These are phyloP conservation scores for Rhodotorula sphaerocarpa DNA, from an alignment of 768 basidiomycete species.

Conservation along the genomic window DNA sequence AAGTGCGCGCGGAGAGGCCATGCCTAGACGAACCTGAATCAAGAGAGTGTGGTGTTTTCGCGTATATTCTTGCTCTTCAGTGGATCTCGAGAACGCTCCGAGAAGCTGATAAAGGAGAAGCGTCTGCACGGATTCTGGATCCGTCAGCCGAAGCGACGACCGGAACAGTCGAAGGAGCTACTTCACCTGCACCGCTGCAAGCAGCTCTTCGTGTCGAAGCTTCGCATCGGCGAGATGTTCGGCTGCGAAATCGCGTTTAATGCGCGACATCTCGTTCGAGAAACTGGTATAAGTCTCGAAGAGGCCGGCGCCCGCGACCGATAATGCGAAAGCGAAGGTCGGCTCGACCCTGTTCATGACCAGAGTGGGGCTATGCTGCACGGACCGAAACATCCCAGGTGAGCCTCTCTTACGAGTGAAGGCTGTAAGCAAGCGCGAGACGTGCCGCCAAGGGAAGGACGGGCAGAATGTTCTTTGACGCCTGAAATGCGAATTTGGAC, in stretches of 20 bases:
- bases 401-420: too few species aligned
- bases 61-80: neutral
- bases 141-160: too few species aligned
- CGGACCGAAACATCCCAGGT: too few species aligned
- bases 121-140: neutral
- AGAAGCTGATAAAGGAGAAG: constrained; percentile 3
- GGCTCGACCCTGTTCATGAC: neutral
- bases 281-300: neutral
- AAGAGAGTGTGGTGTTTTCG: neutral
- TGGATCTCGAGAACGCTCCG: neutral
- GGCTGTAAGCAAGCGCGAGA: neutral
- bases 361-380: neutral
- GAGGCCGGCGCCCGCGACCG: constrained; percentile 5
- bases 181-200: neutral
- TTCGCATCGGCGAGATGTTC: neutral
- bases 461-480: neutral
- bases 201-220: neutral
- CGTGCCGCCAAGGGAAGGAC: neutral
- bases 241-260: constrained; percentile 4
- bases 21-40: neutral
- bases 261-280: neutral
- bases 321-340: constrained; percentile 1
- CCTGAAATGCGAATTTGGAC: neutral
- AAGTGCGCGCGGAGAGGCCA: neutral
- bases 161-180: too few species aligned